Conservation (phyloP, 345 rosid species). For the Kernera saxatilis region DNA sequence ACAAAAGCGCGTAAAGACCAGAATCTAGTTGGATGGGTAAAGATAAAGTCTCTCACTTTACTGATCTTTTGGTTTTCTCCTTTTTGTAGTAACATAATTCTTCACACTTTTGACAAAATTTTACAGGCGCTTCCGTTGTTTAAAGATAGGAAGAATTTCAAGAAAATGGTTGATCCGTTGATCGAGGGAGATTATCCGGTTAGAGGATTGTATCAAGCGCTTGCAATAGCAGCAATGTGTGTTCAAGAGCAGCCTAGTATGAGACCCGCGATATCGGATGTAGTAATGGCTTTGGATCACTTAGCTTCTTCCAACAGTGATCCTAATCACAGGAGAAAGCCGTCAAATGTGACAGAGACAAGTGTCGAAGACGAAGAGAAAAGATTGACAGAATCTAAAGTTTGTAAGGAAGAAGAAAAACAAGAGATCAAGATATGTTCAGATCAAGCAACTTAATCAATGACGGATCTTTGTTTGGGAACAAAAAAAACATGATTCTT, state of each 20-base stretch:
- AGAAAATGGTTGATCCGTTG: conserved; percentile 63
- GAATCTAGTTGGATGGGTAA: conserved; percentile 80
- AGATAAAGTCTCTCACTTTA: conserved; percentile 1
- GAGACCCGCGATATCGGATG: conserved; percentile 68
- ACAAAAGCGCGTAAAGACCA: conserved; percentile 42
- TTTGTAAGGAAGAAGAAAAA: not conserved
- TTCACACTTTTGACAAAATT: not conserved
- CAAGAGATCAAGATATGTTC: conserved; percentile 16
- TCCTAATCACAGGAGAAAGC: conserved; percentile 12
- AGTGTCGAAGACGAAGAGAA: not conserved
- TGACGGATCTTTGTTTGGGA: not conserved
- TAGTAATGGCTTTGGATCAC: conserved; percentile 67
- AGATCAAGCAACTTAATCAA: not conserved
- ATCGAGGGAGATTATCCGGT: conserved; percentile 60
- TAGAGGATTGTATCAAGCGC: conserved; percentile 69
- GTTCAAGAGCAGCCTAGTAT: conserved; percentile 75
- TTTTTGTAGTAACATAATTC: not conserved
- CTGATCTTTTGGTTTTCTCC: not conserved
- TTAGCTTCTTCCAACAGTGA: conserved; percentile 57
- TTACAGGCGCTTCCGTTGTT: conserved; percentile 78
- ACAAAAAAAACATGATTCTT: not conserved
- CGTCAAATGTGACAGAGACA: not conserved
- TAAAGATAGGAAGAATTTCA: conserved; percentile 62
- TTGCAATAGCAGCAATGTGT: conserved; percentile 90
- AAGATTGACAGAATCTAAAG: not conserved